phyloP scores from a whole-genome alignment of 1,284 basidiomycete species.

The Microbotryum intermedium region DNA sequence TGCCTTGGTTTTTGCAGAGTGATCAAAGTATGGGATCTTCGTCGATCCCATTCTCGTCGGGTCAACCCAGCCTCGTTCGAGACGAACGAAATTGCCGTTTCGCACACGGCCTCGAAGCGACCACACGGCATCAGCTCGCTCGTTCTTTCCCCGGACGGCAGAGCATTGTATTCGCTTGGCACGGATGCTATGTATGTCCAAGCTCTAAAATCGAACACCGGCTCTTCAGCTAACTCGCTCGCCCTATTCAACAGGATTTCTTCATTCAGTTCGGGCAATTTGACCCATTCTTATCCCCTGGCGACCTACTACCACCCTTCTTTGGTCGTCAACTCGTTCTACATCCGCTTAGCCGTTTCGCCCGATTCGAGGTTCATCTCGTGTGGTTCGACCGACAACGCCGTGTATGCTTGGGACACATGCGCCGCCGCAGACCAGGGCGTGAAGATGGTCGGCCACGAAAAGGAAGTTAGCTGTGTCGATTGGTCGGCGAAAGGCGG shows the following conservation, averaged over 20 bases:
- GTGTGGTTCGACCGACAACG: constrained; percentile 22
- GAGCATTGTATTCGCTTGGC: constrained; percentile 28
- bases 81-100: constrained; percentile 26
- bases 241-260: constrained; percentile 20
- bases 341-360: constrained; percentile 30
- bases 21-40: constrained; percentile 34
- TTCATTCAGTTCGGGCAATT: constrained; percentile 24
- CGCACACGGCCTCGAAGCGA: constrained; percentile 1
- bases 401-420: constrained; percentile 21
- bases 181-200: constrained; percentile 26
- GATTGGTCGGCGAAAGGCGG: constrained; percentile 26
- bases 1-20: constrained; percentile 5
- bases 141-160: constrained; percentile 30
- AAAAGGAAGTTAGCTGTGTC: constrained; percentile 27
- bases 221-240: too few relatives aligned
- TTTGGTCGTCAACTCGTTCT: constrained; percentile 22
- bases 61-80: constrained; percentile 31
- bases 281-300: constrained; percentile 24
- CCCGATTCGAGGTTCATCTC: constrained; percentile 32
- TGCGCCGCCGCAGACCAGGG: constrained; percentile 14
- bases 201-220: background rate
- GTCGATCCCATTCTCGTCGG: constrained; percentile 30
- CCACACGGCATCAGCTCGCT: constrained; percentile 32
- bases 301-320: constrained; percentile 14
- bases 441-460: constrained; percentile 24